Evolutionary conservation across 331 rosid species (phyloP).

Genomic region (Malus hybrid): DNA sequence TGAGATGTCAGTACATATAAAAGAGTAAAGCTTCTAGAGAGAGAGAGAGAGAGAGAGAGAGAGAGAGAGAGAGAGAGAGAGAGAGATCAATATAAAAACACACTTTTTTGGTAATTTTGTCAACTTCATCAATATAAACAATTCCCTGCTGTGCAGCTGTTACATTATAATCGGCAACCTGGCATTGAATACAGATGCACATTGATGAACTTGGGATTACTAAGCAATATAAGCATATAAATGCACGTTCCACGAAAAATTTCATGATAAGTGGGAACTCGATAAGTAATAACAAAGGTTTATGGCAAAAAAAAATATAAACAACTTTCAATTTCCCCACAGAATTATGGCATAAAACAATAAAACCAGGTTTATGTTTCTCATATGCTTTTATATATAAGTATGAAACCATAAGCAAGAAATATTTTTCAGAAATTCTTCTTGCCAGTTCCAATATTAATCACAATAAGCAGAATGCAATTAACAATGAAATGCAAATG

Average conservation of each 20-base stretch:
- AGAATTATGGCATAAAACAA: background rate
- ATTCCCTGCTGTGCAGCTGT: constrained; percentile 98
- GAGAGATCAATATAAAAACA: background rate
- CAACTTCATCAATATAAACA: constrained; percentile 97
- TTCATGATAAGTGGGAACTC: background rate
- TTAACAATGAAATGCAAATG: background rate
- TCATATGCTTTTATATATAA: background rate
- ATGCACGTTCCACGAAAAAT: background rate
- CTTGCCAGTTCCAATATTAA: background rate
- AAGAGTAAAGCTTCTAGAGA: background rate
- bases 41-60: background rate
- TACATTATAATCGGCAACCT: constrained; percentile 95
- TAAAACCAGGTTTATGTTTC: background rate
- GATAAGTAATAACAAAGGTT: background rate
- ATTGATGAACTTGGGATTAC: background rate
- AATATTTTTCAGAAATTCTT: background rate
- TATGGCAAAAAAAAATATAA: background rate
- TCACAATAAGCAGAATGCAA: background rate
- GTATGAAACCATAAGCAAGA: background rate
- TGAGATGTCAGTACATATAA: constrained; percentile 7
- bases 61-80: background rate
- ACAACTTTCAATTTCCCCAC: background rate
- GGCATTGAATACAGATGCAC: constrained; percentile 1
- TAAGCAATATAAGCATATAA: background rate
- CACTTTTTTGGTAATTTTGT: constrained; percentile 96